Evolutionary conservation across 2,329 filamentous ascomycete genomes (phyloP).

Genomic region (Tolypocladium tropicale): DNA sequence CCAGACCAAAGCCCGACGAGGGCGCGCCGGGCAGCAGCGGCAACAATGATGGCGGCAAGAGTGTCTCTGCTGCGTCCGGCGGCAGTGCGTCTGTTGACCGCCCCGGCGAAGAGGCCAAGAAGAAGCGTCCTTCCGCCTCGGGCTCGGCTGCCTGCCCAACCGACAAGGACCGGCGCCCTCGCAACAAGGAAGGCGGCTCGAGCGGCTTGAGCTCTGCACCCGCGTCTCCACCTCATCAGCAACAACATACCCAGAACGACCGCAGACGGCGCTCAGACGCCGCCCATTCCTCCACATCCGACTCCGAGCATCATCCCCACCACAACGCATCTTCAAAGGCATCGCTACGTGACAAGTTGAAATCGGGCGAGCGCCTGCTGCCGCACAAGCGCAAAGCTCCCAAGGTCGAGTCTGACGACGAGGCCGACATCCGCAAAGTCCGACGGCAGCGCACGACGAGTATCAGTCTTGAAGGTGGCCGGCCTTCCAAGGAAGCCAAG

Average conservation of each 20-base stretch:
- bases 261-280: constrained; percentile 24
- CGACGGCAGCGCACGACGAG: constrained; percentile 43
- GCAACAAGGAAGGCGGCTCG: constrained; percentile 37
- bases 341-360: constrained; percentile 35
- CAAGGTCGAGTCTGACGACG: constrained; percentile 47
- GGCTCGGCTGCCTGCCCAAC: constrained; percentile 9
- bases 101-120: constrained; percentile 28
- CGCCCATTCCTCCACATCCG: constrained; percentile 39
- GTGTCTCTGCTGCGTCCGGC: constrained; percentile 17
- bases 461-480: constrained; percentile 24
- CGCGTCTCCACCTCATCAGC: constrained; percentile 37
- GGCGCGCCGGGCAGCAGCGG: constrained; percentile 17
- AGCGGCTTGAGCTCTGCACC: constrained; percentile 50
- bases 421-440: constrained; percentile 41
- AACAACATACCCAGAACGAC: constrained; percentile 18
- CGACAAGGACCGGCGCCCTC: constrained; percentile 29
- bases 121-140: constrained; percentile 34
- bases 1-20: constrained; percentile 11
- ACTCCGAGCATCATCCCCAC: constrained; percentile 42
- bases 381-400: constrained; percentile 43
- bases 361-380: constrained; percentile 34
- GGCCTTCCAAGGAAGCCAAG: constrained; percentile 22
- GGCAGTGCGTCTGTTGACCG: constrained; percentile 20
- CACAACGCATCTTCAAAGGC: constrained; percentile 32
- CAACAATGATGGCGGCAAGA: constrained; percentile 25